Evolutionary conservation across 495 filamentous ascomycete genomes (phyloP).

Genomic region (Astrothelium subdiscretum): DNA sequence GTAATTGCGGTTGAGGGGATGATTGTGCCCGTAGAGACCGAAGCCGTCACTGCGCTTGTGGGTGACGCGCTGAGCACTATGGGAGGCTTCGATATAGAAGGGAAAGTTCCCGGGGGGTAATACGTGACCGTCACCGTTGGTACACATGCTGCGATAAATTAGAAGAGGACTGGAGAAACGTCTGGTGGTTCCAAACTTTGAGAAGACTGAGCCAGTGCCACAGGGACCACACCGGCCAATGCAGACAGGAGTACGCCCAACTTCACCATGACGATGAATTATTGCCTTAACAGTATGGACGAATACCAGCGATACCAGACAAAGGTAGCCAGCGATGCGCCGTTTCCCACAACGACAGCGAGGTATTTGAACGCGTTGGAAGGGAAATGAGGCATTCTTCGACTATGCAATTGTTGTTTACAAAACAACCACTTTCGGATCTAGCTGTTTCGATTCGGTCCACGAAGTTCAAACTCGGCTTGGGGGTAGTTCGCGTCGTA

Average conservation of each 20-base stretch:
- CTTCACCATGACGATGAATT: not conserved
- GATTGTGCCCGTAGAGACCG: not conserved
- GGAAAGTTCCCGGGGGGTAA: not conserved
- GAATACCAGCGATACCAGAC: not conserved
- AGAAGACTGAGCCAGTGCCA: not conserved
- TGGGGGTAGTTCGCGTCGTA: no score
- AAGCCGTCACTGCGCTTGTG: not conserved
- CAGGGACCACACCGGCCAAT: not conserved
- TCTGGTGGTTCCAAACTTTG: not conserved
- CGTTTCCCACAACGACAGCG: not conserved
- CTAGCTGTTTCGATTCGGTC: no score
- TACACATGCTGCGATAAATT: not conserved
- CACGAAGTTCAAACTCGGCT: no score
- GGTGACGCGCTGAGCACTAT: not conserved
- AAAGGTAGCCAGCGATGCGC: not conserved
- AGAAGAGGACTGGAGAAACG: not conserved
- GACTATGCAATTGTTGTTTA: not conserved
- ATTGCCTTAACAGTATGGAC: not conserved
- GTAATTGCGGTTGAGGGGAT: not conserved
- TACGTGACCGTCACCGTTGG: not conserved
- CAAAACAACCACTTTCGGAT: not conserved
- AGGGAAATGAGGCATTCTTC: slow-evolving; percentile 1
- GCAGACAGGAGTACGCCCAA: not conserved
- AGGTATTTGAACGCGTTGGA: not conserved
- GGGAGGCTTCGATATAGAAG: not conserved